These are phyloP conservation scores for Geotrichum reessii DNA, from an alignment of 1,139 yeast species.

Conservation along the genomic window DNA sequence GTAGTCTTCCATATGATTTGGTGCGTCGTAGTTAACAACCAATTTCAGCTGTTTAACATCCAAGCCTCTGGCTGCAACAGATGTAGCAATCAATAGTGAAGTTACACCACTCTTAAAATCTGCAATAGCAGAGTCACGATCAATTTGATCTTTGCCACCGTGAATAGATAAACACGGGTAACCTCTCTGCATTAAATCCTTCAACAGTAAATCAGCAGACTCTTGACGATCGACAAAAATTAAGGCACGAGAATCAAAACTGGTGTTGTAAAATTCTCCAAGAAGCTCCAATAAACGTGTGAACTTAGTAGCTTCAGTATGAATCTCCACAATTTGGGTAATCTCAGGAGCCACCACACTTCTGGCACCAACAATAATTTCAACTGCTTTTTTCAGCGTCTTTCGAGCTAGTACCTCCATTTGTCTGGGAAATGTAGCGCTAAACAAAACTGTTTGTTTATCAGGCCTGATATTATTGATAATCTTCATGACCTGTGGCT, in stretches of 20 bases:
- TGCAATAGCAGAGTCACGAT: conserved; percentile 68
- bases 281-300: conserved; percentile 49
- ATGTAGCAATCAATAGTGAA: conserved; percentile 75
- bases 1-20: conserved; percentile 90
- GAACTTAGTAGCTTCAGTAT: conserved; percentile 49
- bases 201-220: conserved; percentile 64
- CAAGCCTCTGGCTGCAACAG: conserved; percentile 90
- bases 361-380: conserved; percentile 75
- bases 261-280: conserved; percentile 38
- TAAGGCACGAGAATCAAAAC: conserved; percentile 51
- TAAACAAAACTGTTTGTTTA: conserved; percentile 83
- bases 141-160: conserved; percentile 89
- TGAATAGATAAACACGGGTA: conserved; percentile 66
- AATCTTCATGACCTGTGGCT: conserved; percentile 87
- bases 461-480: conserved; percentile 77
- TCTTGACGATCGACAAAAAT: conserved; percentile 86
- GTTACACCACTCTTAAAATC: conserved; percentile 64
- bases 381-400: conserved; percentile 57
- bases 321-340: conserved; percentile 60
- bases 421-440: conserved; percentile 85
- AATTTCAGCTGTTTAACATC: conserved; percentile 79
- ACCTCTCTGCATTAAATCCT: conserved; percentile 52
- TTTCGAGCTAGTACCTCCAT: conserved; percentile 70
- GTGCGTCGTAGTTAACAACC: conserved; percentile 84
- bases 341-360: conserved; percentile 82